Evolutionary conservation across 441 rosid species (phyloP), one percentile per base, ranked within the genome.

Genomic region (Jatropha podagrica): DNA sequence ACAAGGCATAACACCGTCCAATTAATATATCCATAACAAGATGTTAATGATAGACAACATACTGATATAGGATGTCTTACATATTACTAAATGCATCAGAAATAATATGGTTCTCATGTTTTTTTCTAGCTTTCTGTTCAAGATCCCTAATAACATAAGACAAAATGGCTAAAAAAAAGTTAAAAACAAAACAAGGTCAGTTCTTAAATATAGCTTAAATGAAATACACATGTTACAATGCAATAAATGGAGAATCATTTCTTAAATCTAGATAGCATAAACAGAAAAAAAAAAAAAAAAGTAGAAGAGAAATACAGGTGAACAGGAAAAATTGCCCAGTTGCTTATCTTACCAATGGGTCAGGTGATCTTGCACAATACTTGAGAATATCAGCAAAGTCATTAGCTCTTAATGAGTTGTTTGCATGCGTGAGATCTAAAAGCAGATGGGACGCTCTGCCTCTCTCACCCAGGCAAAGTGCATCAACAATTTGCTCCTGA

Each of bases 331-430:
- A 73, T 3, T 72, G 76, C 66, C 27, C 54, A n/a, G 17, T 55
- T 54, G 18, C 72, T 77, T 69, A 76, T 78, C 90, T 87, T 86
- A 95, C 98, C 88, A 88, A 78, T 74, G 99, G 92, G 78, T 95
- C 97, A 5, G 92, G 90, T 74, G 88, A 87, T 68, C 49, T 84
- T 0, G 93, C 97, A 80, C 99, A 95, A 76, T 90, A 87, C 5
- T 66, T 71, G 37, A 95, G 82, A 86, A 95, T 85, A 80, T 73
- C 78, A 72, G 82, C 71, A 63, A 95, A 88, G 79, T 93, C 92
- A 69, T 77, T 4, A 18, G 86, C 83, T 72, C 77, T 66, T 52
- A 86, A 64, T 6, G 84, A 69, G 71, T 69, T 71, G 51, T 74
- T 83, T 49, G 79, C 86, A 60, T 69, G 77, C 63, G 74, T 78